Evolutionary conservation across 257 asterid species (phyloP), one percentile per base, ranked within the genome.

Genomic region (Primulina tabacum): DNA sequence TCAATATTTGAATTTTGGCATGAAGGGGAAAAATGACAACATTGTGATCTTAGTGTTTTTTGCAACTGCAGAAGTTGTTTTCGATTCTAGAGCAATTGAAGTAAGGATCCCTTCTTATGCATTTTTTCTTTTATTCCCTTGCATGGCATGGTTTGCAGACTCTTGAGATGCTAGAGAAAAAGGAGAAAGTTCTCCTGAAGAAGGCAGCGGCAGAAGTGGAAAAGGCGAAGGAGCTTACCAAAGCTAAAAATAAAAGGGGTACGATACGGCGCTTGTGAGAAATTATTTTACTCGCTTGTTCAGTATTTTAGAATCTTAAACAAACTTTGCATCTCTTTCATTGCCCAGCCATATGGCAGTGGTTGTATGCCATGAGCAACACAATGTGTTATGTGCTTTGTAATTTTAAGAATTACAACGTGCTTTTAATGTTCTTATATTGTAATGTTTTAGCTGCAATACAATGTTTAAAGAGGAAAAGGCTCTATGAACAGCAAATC

Each of bases 91-190:
- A 40, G 16, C 50, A 38, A 32, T 5, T 40, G 52, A 6, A 40
- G 7, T 47, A 14, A 47, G 4, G 3, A 47, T 47, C 55, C 55
- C 18, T 65, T 91, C 85, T 32, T 32, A 32, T 71, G 96, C 55
- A 47, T 47, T 47, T 47, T 12, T 14, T 1, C 26, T 47, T 47
- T 12, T 47, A 47, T 14, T 12, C 16, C 18, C 9, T 63, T 68
- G 76, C 59, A 69, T 61, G 72, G 71, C 55, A 47, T 79, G 69
- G 66, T 67, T 18, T 67, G 80, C 81, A 87, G 94, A 85, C 96
- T 65, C 94, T 89, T 71, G 96, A 85, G 76, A 89, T 89, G 96
- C 84, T 87, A 52, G 96, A 89, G 96, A 87, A 87, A 68, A 89
- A 89, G 66, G 96, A 89, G 77, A 85, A 84, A 60, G 94, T 89